Percentiles rank a stretch among this genome's conserved stretches.
These are phyloP conservation scores for Blastocystis hominis DNA, from an alignment of 352 stramenopile genomes.

Conservation along the genomic window DNA sequence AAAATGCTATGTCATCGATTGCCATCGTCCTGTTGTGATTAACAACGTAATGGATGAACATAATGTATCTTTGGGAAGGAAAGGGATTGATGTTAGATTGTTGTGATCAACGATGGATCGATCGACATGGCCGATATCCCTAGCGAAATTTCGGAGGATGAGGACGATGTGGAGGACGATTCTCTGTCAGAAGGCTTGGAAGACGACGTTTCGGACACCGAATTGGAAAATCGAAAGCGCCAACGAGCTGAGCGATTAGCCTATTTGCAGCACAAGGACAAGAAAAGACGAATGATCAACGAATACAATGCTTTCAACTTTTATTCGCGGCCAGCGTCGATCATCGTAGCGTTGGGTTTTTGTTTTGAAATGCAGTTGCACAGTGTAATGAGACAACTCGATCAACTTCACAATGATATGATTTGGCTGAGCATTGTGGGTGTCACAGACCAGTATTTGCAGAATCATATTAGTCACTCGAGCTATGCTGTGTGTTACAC, in stretches of 20 bases:
- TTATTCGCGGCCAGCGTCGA: constrained; percentile 2
- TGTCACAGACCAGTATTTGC: constrained; percentile 29
- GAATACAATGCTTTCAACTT: constrained; percentile 34
- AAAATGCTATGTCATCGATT: constrained; percentile 26
- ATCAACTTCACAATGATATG: constrained; percentile 1
- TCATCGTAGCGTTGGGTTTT: neutral
- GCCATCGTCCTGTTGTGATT: neutral
- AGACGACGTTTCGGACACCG: neutral
- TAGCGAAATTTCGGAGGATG: neutral
- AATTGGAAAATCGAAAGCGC: neutral
- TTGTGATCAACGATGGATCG: constrained; percentile 36
- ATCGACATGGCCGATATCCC: neutral
- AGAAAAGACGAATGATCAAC: neutral
- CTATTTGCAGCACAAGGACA: neutral
- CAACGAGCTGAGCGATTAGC: neutral
- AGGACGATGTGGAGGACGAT: neutral
- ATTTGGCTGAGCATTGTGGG: constrained; percentile 10
- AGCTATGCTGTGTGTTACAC: constrained; percentile 25
- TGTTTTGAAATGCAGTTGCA: neutral
- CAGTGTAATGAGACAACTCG: neutral
- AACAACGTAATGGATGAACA: neutral
- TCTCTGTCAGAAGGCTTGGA: neutral
- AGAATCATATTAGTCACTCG: neutral
- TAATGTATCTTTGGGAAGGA: neutral
- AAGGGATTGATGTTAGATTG: neutral